Base-by-base conservation (phyloP, 768 basidiomycete genomes). In the Boletales sp. region DNA sequence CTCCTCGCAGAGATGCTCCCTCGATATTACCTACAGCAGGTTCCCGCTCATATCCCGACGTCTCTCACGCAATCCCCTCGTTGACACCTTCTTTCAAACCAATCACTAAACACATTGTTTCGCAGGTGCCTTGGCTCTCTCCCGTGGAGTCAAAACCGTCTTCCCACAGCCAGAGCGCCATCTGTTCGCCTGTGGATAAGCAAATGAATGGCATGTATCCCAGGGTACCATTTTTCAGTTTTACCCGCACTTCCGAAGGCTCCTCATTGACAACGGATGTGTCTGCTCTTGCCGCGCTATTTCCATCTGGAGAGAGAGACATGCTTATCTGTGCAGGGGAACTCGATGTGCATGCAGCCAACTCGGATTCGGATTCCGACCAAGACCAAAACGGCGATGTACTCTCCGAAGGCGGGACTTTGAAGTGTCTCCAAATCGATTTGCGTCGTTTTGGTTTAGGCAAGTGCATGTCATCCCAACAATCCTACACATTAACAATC, bases 341-440 rank as follows among this genome's bases (percentile, higher is more conserved):
- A 64, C 74, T 77, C 14, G 82, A 85, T 52, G 70, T 65, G 35
- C 67, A 71, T 13, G 47, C 47, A 27, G 17, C 57, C 56, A 24
- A 54, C 48, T 52, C 63, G 19, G 69, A 74, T 45, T 69, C 65
- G 5, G 68, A 64, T 36, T 68, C 65, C 9, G 75, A 72, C 39
- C 71, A 70, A 34, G 74, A 76, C 36, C 72, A 71, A 30, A 65
- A 60, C 39, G 68, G 57, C 37, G 67, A 63, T 18, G 44, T 52
- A 8, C 63, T 67, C 45, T 59, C 66, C 17, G 62, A 69, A 48
- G 70, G 70, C 41, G 73, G 70, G 34, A 69, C 72, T 18, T 60
- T 86, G 45, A 84, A 79, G 56, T 89, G 87, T 61, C 66, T 90
- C 55, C 88, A 90, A 65, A 81, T 91, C 36, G 87, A 90, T 64